Evolutionary conservation across 225 moss, liverwort and hornwort genomes (phyloP), one percentile per base, ranked within the genome.

Genomic region (Ulota crispa): DNA sequence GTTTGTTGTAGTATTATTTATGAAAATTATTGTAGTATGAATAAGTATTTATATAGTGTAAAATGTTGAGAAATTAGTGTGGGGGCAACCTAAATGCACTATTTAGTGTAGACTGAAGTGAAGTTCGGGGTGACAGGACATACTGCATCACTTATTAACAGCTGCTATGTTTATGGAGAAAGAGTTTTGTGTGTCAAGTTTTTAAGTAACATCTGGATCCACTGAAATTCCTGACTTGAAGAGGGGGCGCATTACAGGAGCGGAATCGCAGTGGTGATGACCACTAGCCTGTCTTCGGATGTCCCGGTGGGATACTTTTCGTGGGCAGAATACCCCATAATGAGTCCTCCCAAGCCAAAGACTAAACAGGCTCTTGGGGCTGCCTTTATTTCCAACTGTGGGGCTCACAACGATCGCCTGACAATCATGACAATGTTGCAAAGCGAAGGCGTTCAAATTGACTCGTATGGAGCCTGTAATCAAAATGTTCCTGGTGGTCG

Each of bases 301-400:
- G 99, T 99, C 16, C 99, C 99, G 15, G 99, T 95, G 30, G 99
- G 99, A 36, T 99, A 96, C 84, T 91, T 97, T 67, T 97, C 97
- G 30, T 97, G 99, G 99, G 94, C 92, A 9, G 99, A 99, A 42
- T 99, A 99, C 75, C 83, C 83, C 31, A 84, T 99, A 9, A 99
- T 99, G 99, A 89, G 85, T 39, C 92, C 93, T 34, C 92, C 90
- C 7, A 78, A 76, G 69, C 39, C 27, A 1, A 99, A 99, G 88
- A 84, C 85, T 9, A 89, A 92, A 47, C 60, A 72, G 13, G 83
- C 89, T 27, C 81, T 89, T 71, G 94, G 94, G 73, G 99, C 92
- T 68, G 99, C 96, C 11, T 99, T 99, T 81, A 99, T 99, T 78
- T 99, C 99, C 36, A 99, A 99, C 56, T 99, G 99, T 72, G 96